Conservation (phyloP, 148 eudicot species). For the Cornus florida region DNA sequence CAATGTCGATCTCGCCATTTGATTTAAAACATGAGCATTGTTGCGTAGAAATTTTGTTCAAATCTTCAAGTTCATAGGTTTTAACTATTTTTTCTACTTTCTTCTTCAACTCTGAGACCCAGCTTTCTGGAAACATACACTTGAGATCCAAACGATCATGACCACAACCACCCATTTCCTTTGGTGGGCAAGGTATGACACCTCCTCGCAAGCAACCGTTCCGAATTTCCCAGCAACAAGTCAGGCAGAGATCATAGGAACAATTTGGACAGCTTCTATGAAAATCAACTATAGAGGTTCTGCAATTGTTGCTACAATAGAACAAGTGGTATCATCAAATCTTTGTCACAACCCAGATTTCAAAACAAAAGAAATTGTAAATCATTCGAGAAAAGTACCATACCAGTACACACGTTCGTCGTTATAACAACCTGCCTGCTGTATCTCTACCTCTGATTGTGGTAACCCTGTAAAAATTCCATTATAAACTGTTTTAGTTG, state of each 20-base stretch:
- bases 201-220: slow-evolving; percentile 21
- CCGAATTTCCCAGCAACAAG: slow-evolving; percentile 38
- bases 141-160: too few species aligned
- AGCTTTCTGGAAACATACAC: too few species aligned
- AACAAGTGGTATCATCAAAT: background rate
- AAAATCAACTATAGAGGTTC: slow-evolving; percentile 41
- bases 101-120: too few species aligned
- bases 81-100: too few species aligned
- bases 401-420: slow-evolving; percentile 38
- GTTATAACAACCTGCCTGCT: slow-evolving; percentile 2
- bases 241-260: slow-evolving; percentile 38
- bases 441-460: slow-evolving; percentile 12
- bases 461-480: slow-evolving; percentile 24
- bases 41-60: too few species aligned
- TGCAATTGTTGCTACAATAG: slow-evolving; percentile 38
- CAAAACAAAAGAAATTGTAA: background rate
- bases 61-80: too few species aligned
- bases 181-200: slow-evolving; percentile 33
- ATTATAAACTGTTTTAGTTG: background rate
- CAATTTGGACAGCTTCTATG: slow-evolving; percentile 43
- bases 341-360: background rate
- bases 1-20: too few species aligned
- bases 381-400: background rate
- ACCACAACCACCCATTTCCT: slow-evolving; percentile 32
- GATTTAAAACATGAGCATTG: too few species aligned